Percentiles rank a stretch among this genome's conserved stretches.
Evolutionary conservation across 768 basidiomycete genomes (phyloP).

Genomic region (Panellus pusillus): DNA sequence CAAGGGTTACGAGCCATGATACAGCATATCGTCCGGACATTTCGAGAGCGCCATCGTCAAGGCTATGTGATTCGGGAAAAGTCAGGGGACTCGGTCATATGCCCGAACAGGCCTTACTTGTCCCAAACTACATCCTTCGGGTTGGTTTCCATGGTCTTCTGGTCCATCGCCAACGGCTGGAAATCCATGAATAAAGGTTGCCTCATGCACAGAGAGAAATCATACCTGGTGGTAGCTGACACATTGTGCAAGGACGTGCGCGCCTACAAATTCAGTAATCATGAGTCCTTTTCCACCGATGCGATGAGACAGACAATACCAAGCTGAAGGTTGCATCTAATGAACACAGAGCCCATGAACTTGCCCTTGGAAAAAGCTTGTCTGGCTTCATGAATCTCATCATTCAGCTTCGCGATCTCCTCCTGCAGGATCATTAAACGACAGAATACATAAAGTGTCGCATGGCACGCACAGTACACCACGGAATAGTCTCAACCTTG

Average conservation of each 20-base stretch:
- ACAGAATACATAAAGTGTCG: not conserved
- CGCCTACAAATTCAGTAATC: conserved; percentile 23
- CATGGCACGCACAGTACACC: conserved; percentile 46
- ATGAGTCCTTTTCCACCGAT: too few relatives aligned
- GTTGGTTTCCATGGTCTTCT: conserved; percentile 60
- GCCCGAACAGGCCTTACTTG: conserved; percentile 27
- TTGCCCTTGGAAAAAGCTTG: conserved; percentile 40
- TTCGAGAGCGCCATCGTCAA: conserved; percentile 53
- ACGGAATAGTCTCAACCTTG: conserved; percentile 69
- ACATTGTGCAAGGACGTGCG: conserved; percentile 67
- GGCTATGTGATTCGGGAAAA: conserved; percentile 3
- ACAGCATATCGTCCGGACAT: conserved; percentile 52
- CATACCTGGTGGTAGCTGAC: conserved; percentile 51
- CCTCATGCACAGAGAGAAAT: too few relatives aligned
- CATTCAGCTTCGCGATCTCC: conserved; percentile 51
- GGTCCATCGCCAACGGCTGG: conserved; percentile 56
- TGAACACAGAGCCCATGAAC: conserved; percentile 58
- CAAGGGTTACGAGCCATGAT: conserved; percentile 58
- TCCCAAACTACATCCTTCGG: conserved; percentile 60
- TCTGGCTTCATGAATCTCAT: conserved; percentile 41
- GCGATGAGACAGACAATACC: too few relatives aligned
- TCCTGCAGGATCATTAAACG: conserved; percentile 29
- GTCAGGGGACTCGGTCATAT: too few relatives aligned
- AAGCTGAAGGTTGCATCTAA: conserved; percentile 70
- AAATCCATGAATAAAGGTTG: conserved; percentile 6